Base-by-base conservation (phyloP, 2,329 filamentous ascomycete species). In the Penicillium olsonii region DNA sequence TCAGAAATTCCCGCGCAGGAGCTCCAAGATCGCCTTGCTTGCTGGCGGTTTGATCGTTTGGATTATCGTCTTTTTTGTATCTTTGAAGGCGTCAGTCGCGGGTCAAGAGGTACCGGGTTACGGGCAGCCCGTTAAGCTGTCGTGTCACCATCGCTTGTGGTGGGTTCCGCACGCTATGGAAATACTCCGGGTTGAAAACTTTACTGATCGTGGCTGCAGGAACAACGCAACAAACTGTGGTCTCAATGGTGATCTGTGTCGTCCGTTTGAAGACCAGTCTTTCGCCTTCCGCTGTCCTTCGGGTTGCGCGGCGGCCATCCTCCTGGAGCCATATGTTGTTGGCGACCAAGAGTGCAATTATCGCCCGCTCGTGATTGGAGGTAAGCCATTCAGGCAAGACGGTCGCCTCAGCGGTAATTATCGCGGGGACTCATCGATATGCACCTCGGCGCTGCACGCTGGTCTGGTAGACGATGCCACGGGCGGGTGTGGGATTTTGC, bases 401-500 rank as follows among this genome's bases (percentile, higher is more conserved):
- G 63, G 70, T 18, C 66, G 69, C 5, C 65, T 70, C 4, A 70
- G 72, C 46, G 72, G 76, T 2, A 69, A 78, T 46, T 85, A 84
- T 59, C 78, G 82, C 12, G 79, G 77, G 15, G 82, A 85, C 61
- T 84, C 81, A 2, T 83, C 81, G 63, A 80, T 85, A 50, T 85
- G 82, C 57, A 77, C 75, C 14, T 77, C 81, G 3, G 82, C 82
- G 34, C 75, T 84, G 17, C 82, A 85, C 63, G 78, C 82, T 17
- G 82, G 82, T 22, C 73, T 84, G 57, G 76, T 84, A 56, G 75
- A 68, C 43, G 73, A 84, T 55, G 63, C 68, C 2, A 70, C 73
- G 15, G 82, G 82, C 27, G 82, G 82, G 2, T 84, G 81, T 56
- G 82, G 80, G 39, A 77, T 82, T 3, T 60, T 84, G 15, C 71